phyloP scores from a whole-genome alignment of 1,284 basidiomycete genomes.

The Leccinum solheimii region DNA sequence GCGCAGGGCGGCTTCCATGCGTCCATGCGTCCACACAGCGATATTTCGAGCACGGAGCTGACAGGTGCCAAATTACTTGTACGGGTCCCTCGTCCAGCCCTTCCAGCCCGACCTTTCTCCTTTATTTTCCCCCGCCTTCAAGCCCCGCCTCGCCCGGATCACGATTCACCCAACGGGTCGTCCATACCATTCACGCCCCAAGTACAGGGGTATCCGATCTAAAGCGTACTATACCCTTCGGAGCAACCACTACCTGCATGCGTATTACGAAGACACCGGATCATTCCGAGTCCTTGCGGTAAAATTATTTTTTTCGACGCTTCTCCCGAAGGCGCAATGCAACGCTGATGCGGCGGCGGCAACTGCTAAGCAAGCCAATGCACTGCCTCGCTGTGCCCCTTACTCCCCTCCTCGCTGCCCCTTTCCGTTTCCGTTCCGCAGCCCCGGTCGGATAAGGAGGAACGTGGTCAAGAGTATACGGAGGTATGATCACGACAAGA shows the following conservation, averaged over 20 bases:
- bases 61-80: neutral
- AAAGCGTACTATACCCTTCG: neutral
- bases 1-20: neutral
- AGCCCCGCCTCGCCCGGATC: neutral
- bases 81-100: neutral
- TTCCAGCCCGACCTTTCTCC: neutral
- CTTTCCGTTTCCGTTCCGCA: neutral
- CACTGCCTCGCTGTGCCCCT: neutral
- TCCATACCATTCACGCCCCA: neutral
- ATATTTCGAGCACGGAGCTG: neutral
- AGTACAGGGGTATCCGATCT: neutral
- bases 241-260: neutral
- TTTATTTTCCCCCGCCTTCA: neutral
- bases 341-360: neutral
- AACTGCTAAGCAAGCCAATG: neutral
- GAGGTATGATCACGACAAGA: neutral
- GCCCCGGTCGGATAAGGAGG: neutral
- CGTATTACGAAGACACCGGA: neutral
- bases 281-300: neutral
- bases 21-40: neutral
- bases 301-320: neutral
- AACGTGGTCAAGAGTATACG: neutral
- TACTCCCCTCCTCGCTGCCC: neutral
- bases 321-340: neutral
- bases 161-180: neutral